A percentile compares a stretch with the other conserved stretches of the same genome.
Conservation (phyloP, 2,329 filamentous ascomycete species). For the Cercospora sp. region DNA sequence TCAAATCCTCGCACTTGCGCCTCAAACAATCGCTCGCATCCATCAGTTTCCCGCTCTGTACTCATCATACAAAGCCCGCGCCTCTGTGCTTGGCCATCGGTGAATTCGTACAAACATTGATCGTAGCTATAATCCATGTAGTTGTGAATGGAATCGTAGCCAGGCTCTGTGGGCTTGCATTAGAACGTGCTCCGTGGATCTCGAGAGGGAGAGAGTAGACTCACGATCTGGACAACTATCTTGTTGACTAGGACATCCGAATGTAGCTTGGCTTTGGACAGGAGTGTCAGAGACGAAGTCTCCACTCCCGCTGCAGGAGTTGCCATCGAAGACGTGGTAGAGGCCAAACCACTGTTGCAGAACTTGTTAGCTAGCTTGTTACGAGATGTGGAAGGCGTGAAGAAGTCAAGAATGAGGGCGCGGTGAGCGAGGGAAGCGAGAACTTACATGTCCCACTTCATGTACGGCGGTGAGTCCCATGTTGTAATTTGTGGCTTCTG, state of each 20-base stretch:
- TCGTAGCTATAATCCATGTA: constrained; percentile 49
- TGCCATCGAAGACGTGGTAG: constrained; percentile 47
- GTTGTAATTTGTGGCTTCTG: constrained; percentile 49
- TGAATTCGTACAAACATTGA: constrained; percentile 26
- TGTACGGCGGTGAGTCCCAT: constrained; percentile 46
- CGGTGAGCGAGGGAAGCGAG: no score
- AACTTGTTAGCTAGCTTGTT: not conserved
- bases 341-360: constrained; percentile 29
- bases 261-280: constrained; percentile 43
- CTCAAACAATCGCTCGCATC: no score
- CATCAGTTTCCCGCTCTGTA: constrained; percentile 20
- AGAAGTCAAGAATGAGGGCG: not conserved
- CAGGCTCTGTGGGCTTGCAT: not conserved
- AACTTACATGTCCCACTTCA: constrained; percentile 43
- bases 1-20: not conserved
- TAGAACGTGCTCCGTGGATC: not conserved
- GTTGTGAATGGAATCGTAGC: constrained; percentile 53
- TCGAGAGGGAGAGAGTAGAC: not conserved
- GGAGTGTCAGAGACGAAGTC: constrained; percentile 48
- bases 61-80: constrained; percentile 22
- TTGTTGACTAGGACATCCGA: constrained; percentile 52
- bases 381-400: not conserved
- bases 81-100: constrained; percentile 20
- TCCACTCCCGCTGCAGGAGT: constrained; percentile 43
- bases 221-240: constrained; percentile 48